Base-by-base conservation (phyloP, 257 asterid genomes). In the Solanum etuberosum region DNA sequence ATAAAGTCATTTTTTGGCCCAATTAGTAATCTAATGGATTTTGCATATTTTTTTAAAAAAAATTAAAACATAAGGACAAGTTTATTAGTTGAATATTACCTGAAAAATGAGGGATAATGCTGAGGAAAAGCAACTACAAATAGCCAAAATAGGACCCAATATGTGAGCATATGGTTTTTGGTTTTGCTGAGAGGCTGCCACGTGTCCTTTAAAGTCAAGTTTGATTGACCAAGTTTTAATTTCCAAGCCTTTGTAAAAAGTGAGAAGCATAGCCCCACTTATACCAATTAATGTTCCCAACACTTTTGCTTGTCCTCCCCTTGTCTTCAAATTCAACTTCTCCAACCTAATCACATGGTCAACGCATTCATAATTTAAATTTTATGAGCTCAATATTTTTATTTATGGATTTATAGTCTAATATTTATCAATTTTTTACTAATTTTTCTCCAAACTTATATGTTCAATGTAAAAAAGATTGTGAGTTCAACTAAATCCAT, bases 191-290 rank as follows among this genome's bases (percentile, higher is more conserved):
- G 88, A 7, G 48, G 59, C 5, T 13, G 91, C 88, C 93, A 88
- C 73, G 87, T 92, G 93, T 74, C 88, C 93, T 65, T 12, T 83
- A 6, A 87, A 67, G 6, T 87, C 63, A 18, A 76, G 10, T 32
- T 14, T 88, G 85, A 13, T 91, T 87, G 96, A 91, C 92, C 92
- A 89, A 0, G 89, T 32, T 6, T 90, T 91, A 88, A 95, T 67
- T 67, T 90, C 89, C 18, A 6, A 6, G 0, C 99, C 97, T 81
- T 91, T 94, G 90, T 91, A 95, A 32, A 96, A 91, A 0, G 95
- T 96, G 84, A 96, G 89, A 74, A 95, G 68, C 98, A 95, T 94
- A 35, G 99, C 98, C 16, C 98, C 99, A 81, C 91, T 88, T 5
- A 96, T 90, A 89, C 98, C 86, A 67, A 90, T 10, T 3, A 94